phyloP scores from a whole-genome alignment of 2,329 filamentous ascomycete genomes.

The Chaetothyriales sp. region DNA sequence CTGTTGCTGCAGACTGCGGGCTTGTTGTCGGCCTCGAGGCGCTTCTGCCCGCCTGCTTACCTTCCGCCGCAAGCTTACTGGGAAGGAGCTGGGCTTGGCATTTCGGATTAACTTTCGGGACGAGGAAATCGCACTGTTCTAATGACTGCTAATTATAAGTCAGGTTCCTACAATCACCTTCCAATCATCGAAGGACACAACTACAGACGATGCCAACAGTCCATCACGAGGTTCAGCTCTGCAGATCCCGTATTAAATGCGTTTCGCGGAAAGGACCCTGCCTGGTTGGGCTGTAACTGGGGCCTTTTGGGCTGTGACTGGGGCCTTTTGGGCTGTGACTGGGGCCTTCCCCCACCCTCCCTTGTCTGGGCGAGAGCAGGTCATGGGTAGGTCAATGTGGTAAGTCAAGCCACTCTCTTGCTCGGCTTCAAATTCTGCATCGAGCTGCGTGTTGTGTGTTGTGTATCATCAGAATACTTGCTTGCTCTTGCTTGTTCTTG shows the following conservation, averaged over 20 bases:
- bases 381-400: neutral
- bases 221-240: neutral
- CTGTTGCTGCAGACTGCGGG: constrained; percentile 6
- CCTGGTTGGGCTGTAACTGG: neutral
- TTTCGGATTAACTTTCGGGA: neutral
- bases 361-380: neutral
- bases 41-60: neutral
- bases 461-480: no score
- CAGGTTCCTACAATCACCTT: neutral
- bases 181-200: neutral
- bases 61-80: neutral
- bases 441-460: neutral
- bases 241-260: neutral
- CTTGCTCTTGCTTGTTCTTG: no score
- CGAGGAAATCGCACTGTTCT: neutral
- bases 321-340: no score
- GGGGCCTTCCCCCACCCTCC: neutral
- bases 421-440: neutral
- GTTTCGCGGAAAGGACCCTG: neutral
- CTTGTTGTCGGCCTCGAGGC: neutral
- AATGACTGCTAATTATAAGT: neutral
- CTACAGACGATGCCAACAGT: neutral
- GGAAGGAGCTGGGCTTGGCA: neutral
- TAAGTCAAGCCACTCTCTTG: neutral
- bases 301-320: no score